Conservation (phyloP, 345 rosid genomes). For the Syzygium jambos region DNA sequence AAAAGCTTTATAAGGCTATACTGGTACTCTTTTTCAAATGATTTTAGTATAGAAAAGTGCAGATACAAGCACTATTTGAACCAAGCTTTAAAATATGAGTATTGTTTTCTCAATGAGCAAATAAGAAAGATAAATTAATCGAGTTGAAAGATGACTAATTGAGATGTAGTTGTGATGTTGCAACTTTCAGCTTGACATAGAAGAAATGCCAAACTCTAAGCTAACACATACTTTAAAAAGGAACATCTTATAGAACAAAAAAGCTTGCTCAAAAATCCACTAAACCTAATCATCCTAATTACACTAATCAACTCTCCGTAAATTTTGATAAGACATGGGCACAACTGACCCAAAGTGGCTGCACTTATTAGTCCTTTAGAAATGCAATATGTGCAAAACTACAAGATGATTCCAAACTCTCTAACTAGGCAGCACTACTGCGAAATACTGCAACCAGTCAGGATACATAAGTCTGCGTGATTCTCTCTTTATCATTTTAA, state of each 20-base stretch:
- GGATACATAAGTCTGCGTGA: neutral
- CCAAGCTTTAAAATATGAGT: neutral
- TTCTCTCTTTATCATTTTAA: neutral
- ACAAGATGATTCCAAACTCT: neutral
- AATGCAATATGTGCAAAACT: neutral
- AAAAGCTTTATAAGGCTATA: neutral
- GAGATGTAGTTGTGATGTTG: neutral
- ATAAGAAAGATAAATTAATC: neutral
- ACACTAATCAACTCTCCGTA: neutral
- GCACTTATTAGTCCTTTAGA: neutral
- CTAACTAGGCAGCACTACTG: neutral
- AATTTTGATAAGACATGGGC: neutral
- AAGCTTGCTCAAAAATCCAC: neutral
- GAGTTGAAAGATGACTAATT: neutral
- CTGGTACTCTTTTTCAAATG: neutral
- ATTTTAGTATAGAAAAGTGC: neutral
- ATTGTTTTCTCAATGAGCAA: neutral
- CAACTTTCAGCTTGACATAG: neutral
- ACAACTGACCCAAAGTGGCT: neutral
- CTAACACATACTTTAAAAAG: neutral
- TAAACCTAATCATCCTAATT: neutral
- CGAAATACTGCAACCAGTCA: neutral
- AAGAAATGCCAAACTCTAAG: neutral
- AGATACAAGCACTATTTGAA: neutral
- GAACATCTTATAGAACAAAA: neutral